Base-by-base conservation (phyloP, 805 yeast species). In the Hanseniaspora hatyaiensis region DNA sequence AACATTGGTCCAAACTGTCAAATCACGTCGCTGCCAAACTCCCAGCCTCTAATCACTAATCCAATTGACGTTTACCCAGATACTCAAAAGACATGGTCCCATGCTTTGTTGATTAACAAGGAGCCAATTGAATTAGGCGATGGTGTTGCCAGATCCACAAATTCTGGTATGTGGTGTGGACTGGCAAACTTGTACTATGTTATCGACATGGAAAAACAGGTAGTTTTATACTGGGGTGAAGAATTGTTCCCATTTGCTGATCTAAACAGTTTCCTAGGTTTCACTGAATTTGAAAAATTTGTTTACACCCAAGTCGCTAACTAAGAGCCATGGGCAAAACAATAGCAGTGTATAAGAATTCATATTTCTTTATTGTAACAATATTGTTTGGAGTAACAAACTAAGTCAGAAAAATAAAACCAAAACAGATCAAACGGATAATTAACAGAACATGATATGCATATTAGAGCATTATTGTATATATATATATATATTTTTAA, bases 101-200 rank as follows among this genome's bases (percentile, higher is more conserved):
- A 54, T 19, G 61, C 59, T 3, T 56, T 59, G 47, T 52, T 52
- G 38, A 51, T 51, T 18, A 56, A 54, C 26, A 55, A 57, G 13
- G 52, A 47, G 2, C 52, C 52, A 4, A 51, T 62, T 30, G 60
- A 60, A 1, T 62, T 67, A 1, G 72, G 72, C 1, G 48, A 44
- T 30, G 46, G 34, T 13, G 20, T 40, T 34, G 22, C 24, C 18
- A 53, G 71, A 40, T 58, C 65, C 12, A 55, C 52, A 5, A 64
- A 66, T 1, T 52, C 65, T 2, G 50, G 60, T n/a, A 57, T 54
- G 50, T 68, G 73, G 73, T 57, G 63, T 16, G 73, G 73, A 0
- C 46, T 66, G 31, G 63, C 69, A 18, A 68, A 65, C 51, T 54
- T 66, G 30, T 68, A 53, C 52, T 68, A 58, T 52, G 69, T 70